Evolutionary conservation across 2,329 filamentous ascomycete species (phyloP).

Genomic region (Fusarium papillatum): DNA sequence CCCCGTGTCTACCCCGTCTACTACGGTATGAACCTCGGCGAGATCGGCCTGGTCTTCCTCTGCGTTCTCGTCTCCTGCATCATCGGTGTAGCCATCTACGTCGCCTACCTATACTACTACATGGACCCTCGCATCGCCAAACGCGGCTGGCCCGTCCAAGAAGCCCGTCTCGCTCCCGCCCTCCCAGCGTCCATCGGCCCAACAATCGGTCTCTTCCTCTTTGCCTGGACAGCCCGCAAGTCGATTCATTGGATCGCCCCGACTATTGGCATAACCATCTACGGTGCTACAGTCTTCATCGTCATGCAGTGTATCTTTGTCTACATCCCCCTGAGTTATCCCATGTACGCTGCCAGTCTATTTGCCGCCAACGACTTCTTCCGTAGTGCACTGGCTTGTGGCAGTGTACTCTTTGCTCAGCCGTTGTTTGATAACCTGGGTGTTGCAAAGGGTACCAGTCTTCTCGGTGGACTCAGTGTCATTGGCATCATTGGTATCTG

Average conservation of each 20-base stretch:
- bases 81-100: slow-evolving; percentile 63
- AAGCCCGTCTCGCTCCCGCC: slow-evolving; percentile 68
- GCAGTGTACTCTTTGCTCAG: slow-evolving; percentile 70
- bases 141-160: slow-evolving; percentile 64
- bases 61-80: slow-evolving; percentile 70
- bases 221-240: slow-evolving; percentile 68
- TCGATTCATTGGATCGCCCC: slow-evolving; percentile 68
- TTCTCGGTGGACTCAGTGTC: slow-evolving; percentile 68
- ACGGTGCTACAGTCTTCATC: slow-evolving; percentile 64
- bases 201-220: slow-evolving; percentile 72
- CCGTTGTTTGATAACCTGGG: slow-evolving; percentile 72
- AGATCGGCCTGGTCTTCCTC: slow-evolving; percentile 72
- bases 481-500: slow-evolving; percentile 72
- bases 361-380: slow-evolving; percentile 74
- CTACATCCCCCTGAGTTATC: slow-evolving; percentile 69
- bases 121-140: slow-evolving; percentile 63
- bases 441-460: slow-evolving; percentile 67
- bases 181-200: slow-evolving; percentile 66
- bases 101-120: slow-evolving; percentile 64
- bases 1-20: slow-evolving; percentile 71
- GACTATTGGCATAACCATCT: slow-evolving; percentile 70
- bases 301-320: slow-evolving; percentile 73
- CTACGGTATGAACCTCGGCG: slow-evolving; percentile 71
- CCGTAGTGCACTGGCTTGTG: slow-evolving; percentile 70
- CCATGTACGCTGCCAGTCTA: slow-evolving; percentile 68